phyloP scores from a whole-genome alignment of 2,329 filamentous ascomycete genomes.

The Aureobasidium vineae region DNA sequence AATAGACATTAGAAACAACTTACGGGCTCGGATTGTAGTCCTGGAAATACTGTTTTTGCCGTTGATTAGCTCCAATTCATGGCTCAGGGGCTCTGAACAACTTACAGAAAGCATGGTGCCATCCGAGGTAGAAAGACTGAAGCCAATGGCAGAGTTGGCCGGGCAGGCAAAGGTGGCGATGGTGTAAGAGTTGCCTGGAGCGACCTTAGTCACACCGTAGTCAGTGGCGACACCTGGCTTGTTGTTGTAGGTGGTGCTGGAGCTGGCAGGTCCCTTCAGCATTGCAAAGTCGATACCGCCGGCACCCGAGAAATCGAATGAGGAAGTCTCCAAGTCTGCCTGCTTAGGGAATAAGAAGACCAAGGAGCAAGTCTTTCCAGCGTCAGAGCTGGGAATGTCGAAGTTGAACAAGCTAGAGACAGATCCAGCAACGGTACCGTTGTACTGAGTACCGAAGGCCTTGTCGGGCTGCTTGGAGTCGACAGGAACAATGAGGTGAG shows the following conservation, averaged over 20 bases:
- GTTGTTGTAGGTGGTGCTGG: constrained; percentile 55
- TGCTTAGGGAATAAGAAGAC: constrained; percentile 64
- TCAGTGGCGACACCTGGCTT: constrained; percentile 49
- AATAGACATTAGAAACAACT: background rate
- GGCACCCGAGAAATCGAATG: constrained; percentile 53
- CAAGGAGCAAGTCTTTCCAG: constrained; percentile 60
- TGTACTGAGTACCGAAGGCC: constrained; percentile 54
- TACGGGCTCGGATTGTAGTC: constrained; percentile 54
- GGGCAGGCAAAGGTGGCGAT: constrained; percentile 57
- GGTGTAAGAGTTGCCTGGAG: constrained; percentile 55
- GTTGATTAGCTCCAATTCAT: no score
- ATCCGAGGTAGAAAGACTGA: constrained; percentile 53
- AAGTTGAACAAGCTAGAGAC: constrained; percentile 67
- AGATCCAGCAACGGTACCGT: constrained; percentile 55
- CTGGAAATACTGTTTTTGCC: no score
- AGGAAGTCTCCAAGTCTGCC: constrained; percentile 58
- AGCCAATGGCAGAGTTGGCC: constrained; percentile 52
- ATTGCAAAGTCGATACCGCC: constrained; percentile 54
- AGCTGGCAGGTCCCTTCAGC: constrained; percentile 42
- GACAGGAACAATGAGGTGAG: constrained; percentile 63
- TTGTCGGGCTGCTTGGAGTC: constrained; percentile 54
- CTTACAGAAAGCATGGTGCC: no score
- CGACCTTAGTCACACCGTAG: constrained; percentile 43
- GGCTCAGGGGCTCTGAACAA: no score
- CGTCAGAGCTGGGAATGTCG: constrained; percentile 56